Conservation (phyloP, 108 stramenopile genomes). For the Pseudonitzschia pungens region DNA sequence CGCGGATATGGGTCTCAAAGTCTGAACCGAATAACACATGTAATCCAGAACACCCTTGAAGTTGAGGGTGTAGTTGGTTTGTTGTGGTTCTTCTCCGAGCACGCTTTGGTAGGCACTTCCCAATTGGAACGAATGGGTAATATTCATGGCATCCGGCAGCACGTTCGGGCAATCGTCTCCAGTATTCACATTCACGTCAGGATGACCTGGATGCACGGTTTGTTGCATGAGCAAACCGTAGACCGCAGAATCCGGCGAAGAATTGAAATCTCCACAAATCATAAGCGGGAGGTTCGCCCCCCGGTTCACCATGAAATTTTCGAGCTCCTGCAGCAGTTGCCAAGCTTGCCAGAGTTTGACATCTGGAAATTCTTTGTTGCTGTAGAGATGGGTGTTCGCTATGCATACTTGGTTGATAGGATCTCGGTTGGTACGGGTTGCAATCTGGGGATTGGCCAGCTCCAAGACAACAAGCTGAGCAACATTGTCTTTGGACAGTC, state of each 20-base stretch:
- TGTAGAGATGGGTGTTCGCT: constrained; percentile 98
- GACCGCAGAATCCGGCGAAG: constrained; percentile 94
- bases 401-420: constrained; percentile 90
- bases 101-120: constrained; percentile 93
- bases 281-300: constrained; percentile 85
- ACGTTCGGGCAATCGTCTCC: constrained; percentile 72
- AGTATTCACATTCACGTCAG: constrained; percentile 75
- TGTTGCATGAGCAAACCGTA: constrained; percentile 92
- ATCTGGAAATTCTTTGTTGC: constrained; percentile 96
- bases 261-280: constrained; percentile 99
- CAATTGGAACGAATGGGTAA: constrained; percentile 89
- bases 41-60: constrained; percentile 97
- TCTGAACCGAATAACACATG: constrained; percentile 91
- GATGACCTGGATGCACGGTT: constrained; percentile 88
- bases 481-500: constrained; percentile 96
- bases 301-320: constrained; percentile 85
- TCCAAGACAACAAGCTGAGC: constrained; percentile 96
- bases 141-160: constrained; percentile 87
- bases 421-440: constrained; percentile 59
- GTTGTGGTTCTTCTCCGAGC: constrained; percentile 90
- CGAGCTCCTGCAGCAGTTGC: constrained; percentile 92
- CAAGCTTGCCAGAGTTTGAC: constrained; percentile 98
- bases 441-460: constrained; percentile 71
- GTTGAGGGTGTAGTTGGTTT: constrained; percentile 92
- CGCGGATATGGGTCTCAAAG: constrained; percentile 84